A percentile compares a stretch with the other conserved stretches of the same genome.
Conservation (phyloP, 2,329 filamentous ascomycete species). For the Colletotrichum tropicicola region DNA sequence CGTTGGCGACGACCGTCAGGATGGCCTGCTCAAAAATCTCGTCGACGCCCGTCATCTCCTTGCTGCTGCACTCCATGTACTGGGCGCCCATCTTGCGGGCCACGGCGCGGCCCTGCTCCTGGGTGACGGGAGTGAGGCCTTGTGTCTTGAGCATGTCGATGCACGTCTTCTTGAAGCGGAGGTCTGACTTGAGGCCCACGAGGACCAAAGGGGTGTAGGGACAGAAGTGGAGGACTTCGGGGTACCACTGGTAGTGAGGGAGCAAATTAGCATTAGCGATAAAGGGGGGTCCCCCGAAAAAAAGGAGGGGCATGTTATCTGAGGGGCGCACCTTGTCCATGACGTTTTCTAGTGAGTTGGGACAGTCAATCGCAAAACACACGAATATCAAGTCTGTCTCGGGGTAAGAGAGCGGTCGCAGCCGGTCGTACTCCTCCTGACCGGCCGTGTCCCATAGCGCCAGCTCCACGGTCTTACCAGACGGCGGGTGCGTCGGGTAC, state of each 20-base stretch:
- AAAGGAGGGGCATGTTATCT: constrained; percentile 5
- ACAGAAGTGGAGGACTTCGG: constrained; percentile 98
- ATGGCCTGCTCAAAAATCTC: constrained; percentile 96
- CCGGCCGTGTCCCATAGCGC: constrained; percentile 98
- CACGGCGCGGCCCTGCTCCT: constrained; percentile 87
- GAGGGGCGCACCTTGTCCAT: constrained; percentile 84
- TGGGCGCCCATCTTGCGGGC: constrained; percentile 92
- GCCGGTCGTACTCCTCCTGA: constrained; percentile 97
- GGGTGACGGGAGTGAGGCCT: constrained; percentile 92
- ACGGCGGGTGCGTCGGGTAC: constrained; percentile 86
- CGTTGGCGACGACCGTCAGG: constrained; percentile 86
- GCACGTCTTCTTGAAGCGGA: constrained; percentile 93
- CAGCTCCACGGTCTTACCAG: constrained; percentile 94
- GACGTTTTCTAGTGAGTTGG: constrained; percentile 97
- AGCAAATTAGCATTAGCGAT: constrained; percentile 37
- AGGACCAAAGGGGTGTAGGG: constrained; percentile 96
- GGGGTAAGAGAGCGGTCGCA: constrained; percentile 95
- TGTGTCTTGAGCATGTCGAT: constrained; percentile 99
- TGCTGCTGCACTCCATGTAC: constrained; percentile 99
- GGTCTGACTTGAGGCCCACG: constrained; percentile 95
- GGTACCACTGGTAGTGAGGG: constrained; percentile 81
- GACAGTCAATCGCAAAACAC: constrained; percentile 99
- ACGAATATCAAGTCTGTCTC: constrained; percentile 98
- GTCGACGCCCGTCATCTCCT: constrained; percentile 95
- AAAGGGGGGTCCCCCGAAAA: background rate